A percentile compares a stretch with the other conserved stretches of the same genome.
These are phyloP conservation scores for Komagataella ulmi DNA, from an alignment of 805 yeast species.

Conservation along the genomic window DNA sequence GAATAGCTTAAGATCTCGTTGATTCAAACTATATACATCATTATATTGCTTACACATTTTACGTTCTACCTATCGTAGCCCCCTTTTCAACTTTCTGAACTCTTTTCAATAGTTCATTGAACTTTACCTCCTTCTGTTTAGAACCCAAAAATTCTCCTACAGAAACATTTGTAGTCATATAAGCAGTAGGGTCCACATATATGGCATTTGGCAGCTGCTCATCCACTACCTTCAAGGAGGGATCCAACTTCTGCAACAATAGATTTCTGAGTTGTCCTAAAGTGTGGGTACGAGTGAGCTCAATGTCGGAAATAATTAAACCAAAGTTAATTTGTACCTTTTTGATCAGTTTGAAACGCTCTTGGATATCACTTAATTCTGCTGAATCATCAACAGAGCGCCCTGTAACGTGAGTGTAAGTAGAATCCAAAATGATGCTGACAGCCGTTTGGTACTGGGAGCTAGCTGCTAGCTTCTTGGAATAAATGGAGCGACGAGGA, in stretches of 20 bases:
- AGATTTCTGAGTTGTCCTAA: conserved; percentile 24
- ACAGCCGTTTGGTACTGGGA: background rate
- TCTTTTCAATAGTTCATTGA: conserved; percentile 28
- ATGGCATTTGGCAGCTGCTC: conserved; percentile 72
- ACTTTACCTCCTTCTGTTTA: conserved; percentile 28
- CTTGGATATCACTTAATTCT: conserved; percentile 25
- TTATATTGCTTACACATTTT: background rate
- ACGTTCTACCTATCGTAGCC: background rate
- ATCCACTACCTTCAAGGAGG: conserved; percentile 26
- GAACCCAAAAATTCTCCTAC: conserved; percentile 37
- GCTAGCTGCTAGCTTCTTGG: conserved; percentile 2
- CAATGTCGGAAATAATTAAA: conserved; percentile 37
- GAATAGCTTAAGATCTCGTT: background rate
- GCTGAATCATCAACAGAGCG: background rate
- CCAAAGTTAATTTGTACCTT: conserved; percentile 33
- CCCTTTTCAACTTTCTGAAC: conserved; percentile 14
- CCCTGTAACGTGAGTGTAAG: background rate
- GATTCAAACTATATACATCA: background rate
- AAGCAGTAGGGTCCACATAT: conserved; percentile 40
- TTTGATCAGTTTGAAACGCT: conserved; percentile 37
- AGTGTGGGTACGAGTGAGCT: conserved; percentile 26
- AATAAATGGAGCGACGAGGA: conserved; percentile 10
- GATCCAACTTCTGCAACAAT: conserved; percentile 22
- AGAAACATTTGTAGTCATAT: conserved; percentile 42
- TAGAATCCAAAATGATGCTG: background rate